Evolutionary conservation across 2,329 filamentous ascomycete genomes (phyloP).

Genomic region (Arthrobotrys sinensis): DNA sequence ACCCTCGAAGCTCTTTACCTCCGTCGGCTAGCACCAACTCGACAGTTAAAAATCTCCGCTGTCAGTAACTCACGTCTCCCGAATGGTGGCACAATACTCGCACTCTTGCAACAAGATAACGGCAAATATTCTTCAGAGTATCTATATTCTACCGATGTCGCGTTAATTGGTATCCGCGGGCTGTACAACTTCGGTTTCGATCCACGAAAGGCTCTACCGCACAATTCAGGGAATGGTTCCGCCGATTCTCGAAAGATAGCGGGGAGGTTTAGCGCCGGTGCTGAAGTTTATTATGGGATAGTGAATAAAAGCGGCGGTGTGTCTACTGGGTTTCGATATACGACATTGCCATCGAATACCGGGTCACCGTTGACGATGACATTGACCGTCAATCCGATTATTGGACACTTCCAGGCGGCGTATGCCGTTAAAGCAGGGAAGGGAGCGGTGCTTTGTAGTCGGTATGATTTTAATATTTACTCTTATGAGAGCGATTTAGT

Average conservation of each 20-base stretch:
- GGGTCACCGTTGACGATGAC: conserved; percentile 95
- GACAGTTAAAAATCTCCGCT: conserved; percentile 84
- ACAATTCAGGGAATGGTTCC: conserved; percentile 65
- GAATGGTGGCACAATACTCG: conserved; percentile 78
- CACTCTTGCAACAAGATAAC: conserved; percentile 83
- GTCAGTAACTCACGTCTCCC: conserved; percentile 80
- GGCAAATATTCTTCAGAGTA: conserved; percentile 92
- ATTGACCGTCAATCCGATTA: conserved; percentile 90
- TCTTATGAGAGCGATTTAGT: conserved; percentile 97
- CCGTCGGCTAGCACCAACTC: conserved; percentile 80
- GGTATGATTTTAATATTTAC: conserved; percentile 97
- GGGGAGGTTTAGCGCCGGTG: conserved; percentile 90
- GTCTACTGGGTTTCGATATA: conserved; percentile 89
- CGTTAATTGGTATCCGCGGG: conserved; percentile 86
- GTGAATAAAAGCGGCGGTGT: conserved; percentile 94
- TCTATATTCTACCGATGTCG: conserved; percentile 91
- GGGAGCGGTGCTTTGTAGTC: conserved; percentile 86
- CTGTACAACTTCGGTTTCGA: conserved; percentile 95
- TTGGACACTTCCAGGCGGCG: conserved; percentile 91
- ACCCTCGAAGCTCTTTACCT: conserved; percentile 89
- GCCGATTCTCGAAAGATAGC: conserved; percentile 73
- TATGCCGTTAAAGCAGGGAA: conserved; percentile 91
- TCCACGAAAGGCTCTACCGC: conserved; percentile 67
- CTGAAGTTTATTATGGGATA: conserved; percentile 94
- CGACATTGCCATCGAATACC: conserved; percentile 83